Evolutionary conservation across 305 asterid species (phyloP).

Genomic region (Ajuga reptans): DNA sequence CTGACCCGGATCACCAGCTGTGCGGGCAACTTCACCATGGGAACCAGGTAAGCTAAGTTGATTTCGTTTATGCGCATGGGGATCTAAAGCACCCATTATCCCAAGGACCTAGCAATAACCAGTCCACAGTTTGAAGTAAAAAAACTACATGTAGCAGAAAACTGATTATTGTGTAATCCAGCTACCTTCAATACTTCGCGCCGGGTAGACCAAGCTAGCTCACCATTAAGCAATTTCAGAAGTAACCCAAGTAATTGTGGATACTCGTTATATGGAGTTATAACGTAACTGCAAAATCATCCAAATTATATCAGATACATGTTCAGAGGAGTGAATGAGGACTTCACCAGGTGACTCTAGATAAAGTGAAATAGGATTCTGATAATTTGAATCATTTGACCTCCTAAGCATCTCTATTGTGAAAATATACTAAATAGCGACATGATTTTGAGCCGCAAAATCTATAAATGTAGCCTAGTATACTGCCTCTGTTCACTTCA

Average conservation of each 20-base stretch:
- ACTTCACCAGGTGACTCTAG: too few relatives aligned
- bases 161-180: conserved; percentile 16
- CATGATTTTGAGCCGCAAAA: neutral
- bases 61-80: conserved; percentile 83
- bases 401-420: neutral
- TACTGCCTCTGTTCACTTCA: neutral
- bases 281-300: conserved; percentile 64
- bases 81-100: conserved; percentile 98
- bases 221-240: conserved; percentile 86
- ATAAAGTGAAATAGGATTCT: too few relatives aligned
- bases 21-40: conserved; percentile 82
- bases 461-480: neutral
- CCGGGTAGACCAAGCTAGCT: conserved; percentile 97
- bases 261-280: conserved; percentile 85
- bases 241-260: conserved; percentile 91
- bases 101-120: conserved; percentile 69
- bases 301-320: conserved; percentile 14
- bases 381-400: too few relatives aligned
- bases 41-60: conserved; percentile 78
- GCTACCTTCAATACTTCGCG: conserved; percentile 91
- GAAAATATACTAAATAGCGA: neutral
- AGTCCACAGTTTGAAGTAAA: conserved; percentile 23
- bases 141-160: conserved; percentile 1
- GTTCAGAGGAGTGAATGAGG: conserved; percentile 6
- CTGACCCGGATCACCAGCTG: conserved; percentile 79